These are phyloP conservation scores for Lepidium campestre DNA, from an alignment of 441 rosid genomes.

Conservation along the genomic window DNA sequence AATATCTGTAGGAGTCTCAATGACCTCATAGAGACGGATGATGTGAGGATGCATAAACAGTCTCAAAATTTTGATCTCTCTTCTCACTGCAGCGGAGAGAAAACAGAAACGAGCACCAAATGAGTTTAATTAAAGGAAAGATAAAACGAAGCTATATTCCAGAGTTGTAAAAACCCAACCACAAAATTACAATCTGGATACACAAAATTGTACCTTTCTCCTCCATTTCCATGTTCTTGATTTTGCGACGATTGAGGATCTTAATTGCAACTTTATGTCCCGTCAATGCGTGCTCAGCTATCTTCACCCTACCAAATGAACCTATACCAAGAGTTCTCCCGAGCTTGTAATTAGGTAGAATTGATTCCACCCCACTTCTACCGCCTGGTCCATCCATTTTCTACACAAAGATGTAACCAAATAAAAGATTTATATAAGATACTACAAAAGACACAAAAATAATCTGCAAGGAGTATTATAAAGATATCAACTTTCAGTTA, in stretches of 20 bases:
- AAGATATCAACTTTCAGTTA: not conserved
- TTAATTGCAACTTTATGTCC: slow-evolving; percentile 95
- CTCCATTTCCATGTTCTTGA: slow-evolving; percentile 90
- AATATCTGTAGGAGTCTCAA: slow-evolving; percentile 81
- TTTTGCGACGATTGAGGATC: slow-evolving; percentile 91
- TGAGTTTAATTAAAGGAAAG: not conserved
- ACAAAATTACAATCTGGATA: not conserved
- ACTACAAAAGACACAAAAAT: not conserved
- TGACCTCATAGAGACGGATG: slow-evolving; percentile 85
- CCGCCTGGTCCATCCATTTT: slow-evolving; percentile 72
- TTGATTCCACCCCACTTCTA: slow-evolving; percentile 56
- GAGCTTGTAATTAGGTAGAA: slow-evolving; percentile 74
- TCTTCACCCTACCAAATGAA: slow-evolving; percentile 94
- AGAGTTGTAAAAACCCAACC: not conserved
- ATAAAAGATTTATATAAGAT: not conserved
- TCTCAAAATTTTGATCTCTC: slow-evolving; percentile 92
- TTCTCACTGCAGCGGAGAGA: slow-evolving; percentile 54
- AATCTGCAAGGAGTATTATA: not conserved
- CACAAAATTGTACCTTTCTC: slow-evolving; percentile 27
- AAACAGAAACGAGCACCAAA: not conserved
- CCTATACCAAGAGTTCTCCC: slow-evolving; percentile 97
- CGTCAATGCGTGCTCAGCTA: slow-evolving; percentile 88
- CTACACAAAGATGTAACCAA: slow-evolving; percentile 7
- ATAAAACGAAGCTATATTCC: not conserved
- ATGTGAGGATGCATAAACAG: slow-evolving; percentile 97